Conservation (phyloP, 1,284 basidiomycete genomes). For the Leucoagaricus sp. region DNA sequence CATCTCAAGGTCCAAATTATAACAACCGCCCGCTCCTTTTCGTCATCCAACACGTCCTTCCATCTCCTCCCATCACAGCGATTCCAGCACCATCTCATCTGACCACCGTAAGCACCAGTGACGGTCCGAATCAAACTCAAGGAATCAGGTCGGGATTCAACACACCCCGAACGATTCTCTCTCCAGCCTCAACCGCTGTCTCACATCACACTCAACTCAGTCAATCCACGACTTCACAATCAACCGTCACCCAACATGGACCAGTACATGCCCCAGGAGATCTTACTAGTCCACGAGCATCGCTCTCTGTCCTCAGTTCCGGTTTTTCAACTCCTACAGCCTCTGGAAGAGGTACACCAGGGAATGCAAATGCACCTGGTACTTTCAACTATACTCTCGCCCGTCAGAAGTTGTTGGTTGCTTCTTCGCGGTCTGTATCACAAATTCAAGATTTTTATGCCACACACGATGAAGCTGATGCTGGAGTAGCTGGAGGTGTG, state of each 20-base stretch:
- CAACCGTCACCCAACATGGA: background rate
- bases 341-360: conserved; percentile 6
- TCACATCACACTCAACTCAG: background rate
- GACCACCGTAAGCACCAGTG: conserved; percentile 11
- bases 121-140: too few relatives aligned
- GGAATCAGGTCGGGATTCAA: conserved; percentile 3
- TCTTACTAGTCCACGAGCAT: conserved; percentile 42
- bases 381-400: conserved; percentile 50
- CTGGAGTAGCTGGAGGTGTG: conserved; percentile 17
- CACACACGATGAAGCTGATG: conserved; percentile 18
- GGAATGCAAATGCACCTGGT: conserved; percentile 27
- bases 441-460: conserved; percentile 18
- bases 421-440: conserved; percentile 40
- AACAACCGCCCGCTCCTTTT: conserved; percentile 47
- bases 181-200: conserved; percentile 7
- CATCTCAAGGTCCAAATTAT: conserved; percentile 29
- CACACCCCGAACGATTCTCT: conserved; percentile 9
- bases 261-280: conserved; percentile 24
- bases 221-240: background rate
- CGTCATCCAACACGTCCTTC: conserved; percentile 62
- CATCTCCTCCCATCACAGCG: background rate
- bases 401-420: conserved; percentile 48
- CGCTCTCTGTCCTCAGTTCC: conserved; percentile 33
- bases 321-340: conserved; percentile 50
- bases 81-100: background rate